Evolutionary conservation across 805 yeast genomes (phyloP), one percentile per base, ranked within the genome.

Genomic region (Pichia heedii): DNA sequence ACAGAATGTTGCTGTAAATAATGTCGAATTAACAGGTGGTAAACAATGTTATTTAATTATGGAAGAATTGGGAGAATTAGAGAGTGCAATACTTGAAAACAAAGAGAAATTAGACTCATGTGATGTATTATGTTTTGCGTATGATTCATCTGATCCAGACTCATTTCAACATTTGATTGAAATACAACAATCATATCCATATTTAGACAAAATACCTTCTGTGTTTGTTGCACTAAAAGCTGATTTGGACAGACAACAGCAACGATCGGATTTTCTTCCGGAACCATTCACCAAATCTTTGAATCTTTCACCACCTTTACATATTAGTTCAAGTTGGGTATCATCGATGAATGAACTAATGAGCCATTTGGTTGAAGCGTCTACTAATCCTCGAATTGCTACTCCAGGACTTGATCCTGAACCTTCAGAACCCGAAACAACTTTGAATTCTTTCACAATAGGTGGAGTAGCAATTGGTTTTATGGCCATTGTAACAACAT

Each of bases 111-210:
- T 90, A 10, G 85, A 83, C 43, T 83, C 82, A 41, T 93, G 97
- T 63, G 99, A 93, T 60, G 95, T 88, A 3, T 58, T 93, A 1
- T 93, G 97, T 61, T 73, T 84, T 55, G 73, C 88, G 0, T 93
- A 93, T 61, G 99, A 93, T 58, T 87, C 97, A 0, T 81, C 96
- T 0, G 97, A 93, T 57, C 97, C 99, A 0, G 95, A 90, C 43
- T 85, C 95, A 36, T 93, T 93, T 60, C 84, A 88, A 42, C 79
- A 84, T 57, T 65, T 89, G 41, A 81, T 84, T 22, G 83, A 83
- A 18, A 59, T 89, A n/a, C 66, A 88, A 13, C 66, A 71, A 26
- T 71, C 67, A 49, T 78, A 82, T 54, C 74, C 79, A 2, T 65
- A 68, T 27, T 63, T 81, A 18, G 75, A 81, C 51, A 70, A 71